Evolutionary conservation across 1,284 basidiomycete species (phyloP).

Genomic region (Laetiporus sulphureus): DNA sequence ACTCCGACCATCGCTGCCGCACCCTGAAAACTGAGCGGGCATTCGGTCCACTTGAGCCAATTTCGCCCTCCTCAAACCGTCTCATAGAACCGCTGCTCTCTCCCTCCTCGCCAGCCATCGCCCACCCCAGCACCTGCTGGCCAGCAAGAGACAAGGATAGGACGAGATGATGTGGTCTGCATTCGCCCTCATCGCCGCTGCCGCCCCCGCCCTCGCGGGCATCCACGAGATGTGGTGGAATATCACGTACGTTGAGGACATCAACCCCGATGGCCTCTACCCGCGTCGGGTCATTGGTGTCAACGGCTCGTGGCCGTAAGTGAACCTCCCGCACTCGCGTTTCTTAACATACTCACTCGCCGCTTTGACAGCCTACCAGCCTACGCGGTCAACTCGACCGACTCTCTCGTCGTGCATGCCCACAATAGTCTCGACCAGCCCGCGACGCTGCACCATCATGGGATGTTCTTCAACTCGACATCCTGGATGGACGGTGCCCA

Average conservation of each 20-base stretch:
- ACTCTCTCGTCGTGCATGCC: slow-evolving; percentile 73
- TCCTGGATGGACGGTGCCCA: slow-evolving; percentile 87
- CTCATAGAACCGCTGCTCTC: too few relatives aligned
- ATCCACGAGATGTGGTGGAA: slow-evolving; percentile 77
- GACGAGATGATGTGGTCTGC: slow-evolving; percentile 21
- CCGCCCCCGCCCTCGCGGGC: slow-evolving; percentile 40
- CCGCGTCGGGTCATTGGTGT: slow-evolving; percentile 78
- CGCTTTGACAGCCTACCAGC: slow-evolving; percentile 61
- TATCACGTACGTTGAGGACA: slow-evolving; percentile 64
- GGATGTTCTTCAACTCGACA: slow-evolving; percentile 87
- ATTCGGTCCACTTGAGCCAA: too few relatives aligned
- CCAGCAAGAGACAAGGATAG: slow-evolving; percentile 1
- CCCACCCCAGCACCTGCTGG: background rate
- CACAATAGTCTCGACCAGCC: slow-evolving; percentile 62
- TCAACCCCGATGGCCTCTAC: slow-evolving; percentile 71
- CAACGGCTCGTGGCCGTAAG: slow-evolving; percentile 90
- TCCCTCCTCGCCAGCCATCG: background rate
- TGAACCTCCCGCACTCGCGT: too few relatives aligned
- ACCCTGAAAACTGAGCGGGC: background rate
- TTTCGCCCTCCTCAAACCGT: too few relatives aligned
- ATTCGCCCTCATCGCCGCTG: slow-evolving; percentile 24
- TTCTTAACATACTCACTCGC: background rate
- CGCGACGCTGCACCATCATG: slow-evolving; percentile 79
- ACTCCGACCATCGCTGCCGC: background rate
- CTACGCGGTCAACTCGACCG: slow-evolving; percentile 63